Evolutionary conservation across 768 basidiomycete genomes (phyloP).

Genomic region (Rickenella mellea): DNA sequence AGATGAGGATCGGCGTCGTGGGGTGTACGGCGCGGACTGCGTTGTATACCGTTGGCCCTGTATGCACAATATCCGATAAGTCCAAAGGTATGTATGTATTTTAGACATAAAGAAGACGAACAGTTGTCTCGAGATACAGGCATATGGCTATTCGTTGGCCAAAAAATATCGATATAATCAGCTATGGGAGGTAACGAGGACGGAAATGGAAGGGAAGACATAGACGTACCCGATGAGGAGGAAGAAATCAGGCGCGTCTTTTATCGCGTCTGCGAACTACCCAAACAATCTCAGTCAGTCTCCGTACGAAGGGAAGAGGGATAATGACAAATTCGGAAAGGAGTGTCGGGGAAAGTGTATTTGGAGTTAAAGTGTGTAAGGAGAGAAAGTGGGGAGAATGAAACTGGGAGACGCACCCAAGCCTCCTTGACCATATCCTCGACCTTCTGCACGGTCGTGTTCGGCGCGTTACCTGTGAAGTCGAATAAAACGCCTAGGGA

Average conservation of each 20-base stretch:
- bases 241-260: conserved; percentile 78
- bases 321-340: too few relatives aligned
- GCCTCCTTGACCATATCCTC: conserved; percentile 67
- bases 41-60: conserved; percentile 65
- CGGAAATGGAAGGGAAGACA: not conserved
- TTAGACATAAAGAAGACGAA: conserved; percentile 16
- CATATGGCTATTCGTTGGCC: conserved; percentile 56
- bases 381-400: too few relatives aligned
- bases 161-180: conserved; percentile 1
- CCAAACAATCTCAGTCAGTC: not conserved
- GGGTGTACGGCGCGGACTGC: conserved; percentile 68
- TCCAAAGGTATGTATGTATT: not conserved
- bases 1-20: conserved; percentile 69
- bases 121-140: conserved; percentile 64
- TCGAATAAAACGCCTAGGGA: conserved; percentile 73
- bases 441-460: conserved; percentile 70
- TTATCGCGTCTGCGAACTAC: conserved; percentile 70
- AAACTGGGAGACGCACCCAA: conserved; percentile 52
- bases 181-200: too few relatives aligned
- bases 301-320: too few relatives aligned
- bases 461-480: conserved; percentile 60
- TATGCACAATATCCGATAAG: conserved; percentile 1
- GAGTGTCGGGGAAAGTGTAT: too few relatives aligned
- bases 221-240: conserved; percentile 52
- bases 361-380: too few relatives aligned